Evolutionary conservation across 495 filamentous ascomycete species (phyloP).

Genomic region (Penicillium angulare): DNA sequence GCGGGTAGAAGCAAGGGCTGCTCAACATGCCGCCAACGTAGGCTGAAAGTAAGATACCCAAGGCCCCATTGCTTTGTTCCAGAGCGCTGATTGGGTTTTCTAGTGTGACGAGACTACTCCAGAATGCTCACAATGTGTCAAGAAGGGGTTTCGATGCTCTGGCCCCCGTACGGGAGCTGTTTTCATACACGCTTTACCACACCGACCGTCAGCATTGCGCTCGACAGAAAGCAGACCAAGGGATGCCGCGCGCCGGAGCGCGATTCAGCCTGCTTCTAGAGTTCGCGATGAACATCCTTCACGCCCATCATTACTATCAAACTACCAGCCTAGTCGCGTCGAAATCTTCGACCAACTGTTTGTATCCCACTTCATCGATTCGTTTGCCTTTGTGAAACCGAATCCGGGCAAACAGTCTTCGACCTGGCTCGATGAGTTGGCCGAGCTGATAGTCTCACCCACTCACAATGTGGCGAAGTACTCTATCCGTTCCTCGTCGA

Average conservation of each 20-base stretch:
- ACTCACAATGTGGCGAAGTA: background rate
- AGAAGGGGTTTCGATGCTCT: background rate
- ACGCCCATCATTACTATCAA: background rate
- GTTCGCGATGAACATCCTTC: too few relatives aligned
- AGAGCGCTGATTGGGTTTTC: background rate
- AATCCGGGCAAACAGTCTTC: slow-evolving; percentile 1
- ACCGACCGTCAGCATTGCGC: background rate
- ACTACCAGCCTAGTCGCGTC: background rate
- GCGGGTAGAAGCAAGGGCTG: background rate
- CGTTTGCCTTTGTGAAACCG: slow-evolving; percentile 13
- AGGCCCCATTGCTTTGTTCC: background rate
- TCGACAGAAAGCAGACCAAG: background rate
- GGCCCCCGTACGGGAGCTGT: background rate
- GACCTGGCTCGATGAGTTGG: slow-evolving; percentile 5
- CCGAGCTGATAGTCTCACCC: background rate
- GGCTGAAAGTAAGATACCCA: background rate
- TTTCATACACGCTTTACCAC: background rate
- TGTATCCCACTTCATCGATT: slow-evolving; percentile 20
- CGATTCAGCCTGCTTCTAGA: background rate
- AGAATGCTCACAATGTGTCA: background rate
- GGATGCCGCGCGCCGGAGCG: background rate
- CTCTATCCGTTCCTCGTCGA: slow-evolving; percentile 12
- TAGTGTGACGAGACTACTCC: background rate
- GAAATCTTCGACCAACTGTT: slow-evolving; percentile 12
- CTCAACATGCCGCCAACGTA: background rate